Conservation (phyloP, 495 filamentous ascomycete species). For the Penicillium salamii region DNA sequence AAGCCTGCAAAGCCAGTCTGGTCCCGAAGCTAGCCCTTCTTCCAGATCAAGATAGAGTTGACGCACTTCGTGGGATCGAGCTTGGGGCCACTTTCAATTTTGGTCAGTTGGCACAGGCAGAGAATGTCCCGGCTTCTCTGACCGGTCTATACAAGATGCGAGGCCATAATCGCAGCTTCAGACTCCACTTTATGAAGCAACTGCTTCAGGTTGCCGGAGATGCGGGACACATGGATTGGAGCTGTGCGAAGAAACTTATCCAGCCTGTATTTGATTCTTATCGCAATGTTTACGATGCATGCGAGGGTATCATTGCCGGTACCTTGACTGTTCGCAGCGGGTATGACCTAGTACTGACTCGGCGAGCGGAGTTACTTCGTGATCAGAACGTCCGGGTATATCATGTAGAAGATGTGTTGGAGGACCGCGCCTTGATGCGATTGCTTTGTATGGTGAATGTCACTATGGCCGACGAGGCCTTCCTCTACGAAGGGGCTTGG, state of each 20-base stretch:
- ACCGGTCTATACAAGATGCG: conserved; percentile 22
- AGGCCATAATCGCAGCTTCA: conserved; percentile 23
- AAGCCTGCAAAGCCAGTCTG: conserved; percentile 26
- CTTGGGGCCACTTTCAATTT: conserved; percentile 48
- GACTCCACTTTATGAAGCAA: conserved; percentile 36
- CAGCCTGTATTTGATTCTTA: conserved; percentile 34
- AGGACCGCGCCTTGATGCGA: conserved; percentile 31
- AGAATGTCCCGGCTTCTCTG: conserved; percentile 32
- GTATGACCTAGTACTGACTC: conserved; percentile 31
- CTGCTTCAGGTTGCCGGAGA: conserved; percentile 38
- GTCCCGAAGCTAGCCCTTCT: conserved; percentile 25
- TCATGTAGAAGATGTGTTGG: conserved; percentile 6
- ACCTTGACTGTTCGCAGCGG: conserved; percentile 20
- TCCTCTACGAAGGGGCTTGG: conserved; percentile 28
- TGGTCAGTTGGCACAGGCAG: conserved; percentile 38
- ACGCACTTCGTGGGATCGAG: conserved; percentile 38
- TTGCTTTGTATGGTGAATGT: conserved; percentile 37
- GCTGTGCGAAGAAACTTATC: conserved; percentile 30
- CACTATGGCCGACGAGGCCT: conserved; percentile 19
- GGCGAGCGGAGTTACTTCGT: conserved; percentile 20
- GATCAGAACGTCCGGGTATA: conserved; percentile 24
- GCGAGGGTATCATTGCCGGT: conserved; percentile 21
- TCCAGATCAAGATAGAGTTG: conserved; percentile 14
- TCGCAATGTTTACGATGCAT: conserved; percentile 26
- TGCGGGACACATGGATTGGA: conserved; percentile 36